A percentile compares a stretch with the other conserved stretches of the same genome.
phyloP scores from a whole-genome alignment of 2,329 filamentous ascomycete species.

The Botrytis byssoidea region DNA sequence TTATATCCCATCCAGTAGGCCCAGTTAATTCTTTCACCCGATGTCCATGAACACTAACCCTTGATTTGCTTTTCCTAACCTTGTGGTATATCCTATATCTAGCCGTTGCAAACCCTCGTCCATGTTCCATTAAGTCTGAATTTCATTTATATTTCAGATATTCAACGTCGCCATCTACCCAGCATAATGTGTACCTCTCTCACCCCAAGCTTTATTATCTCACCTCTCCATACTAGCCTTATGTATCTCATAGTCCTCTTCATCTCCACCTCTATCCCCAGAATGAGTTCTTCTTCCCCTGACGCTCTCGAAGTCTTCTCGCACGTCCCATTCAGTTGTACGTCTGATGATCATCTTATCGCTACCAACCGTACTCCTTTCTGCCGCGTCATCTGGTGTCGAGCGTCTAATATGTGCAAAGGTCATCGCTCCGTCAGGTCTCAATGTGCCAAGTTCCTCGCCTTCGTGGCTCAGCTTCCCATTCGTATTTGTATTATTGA shows the following conservation, averaged over 20 bases:
- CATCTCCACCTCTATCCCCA: background rate
- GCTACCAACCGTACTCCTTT: conserved; percentile 24
- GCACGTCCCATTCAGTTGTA: conserved; percentile 27
- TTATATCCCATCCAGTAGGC: background rate
- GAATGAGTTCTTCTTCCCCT: background rate
- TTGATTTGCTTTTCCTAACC: background rate
- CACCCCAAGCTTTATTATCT: background rate
- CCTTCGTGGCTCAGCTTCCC: conserved; percentile 3
- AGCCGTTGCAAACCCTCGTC: background rate
- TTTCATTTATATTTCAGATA: background rate
- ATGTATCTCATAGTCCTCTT: conserved; percentile 5
- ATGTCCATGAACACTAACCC: background rate
- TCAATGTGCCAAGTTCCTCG: conserved; percentile 19
- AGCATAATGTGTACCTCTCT: conserved; percentile 4
- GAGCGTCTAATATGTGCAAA: conserved; percentile 22
- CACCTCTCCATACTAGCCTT: background rate
- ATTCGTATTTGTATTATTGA: background rate
- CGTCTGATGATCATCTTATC: conserved; percentile 28
- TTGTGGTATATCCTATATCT: background rate
- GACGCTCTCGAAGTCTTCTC: conserved; percentile 17
- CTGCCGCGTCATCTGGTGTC: conserved; percentile 22
- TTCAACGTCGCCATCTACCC: background rate
- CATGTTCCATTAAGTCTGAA: background rate
- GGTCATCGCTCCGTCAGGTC: conserved; percentile 25
- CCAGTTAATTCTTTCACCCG: background rate